A percentile compares a stretch with the other conserved stretches of the same genome.
These are phyloP conservation scores for Prototheca stagnorum DNA, from an alignment of 163 green algal genomes.

Conservation along the genomic window DNA sequence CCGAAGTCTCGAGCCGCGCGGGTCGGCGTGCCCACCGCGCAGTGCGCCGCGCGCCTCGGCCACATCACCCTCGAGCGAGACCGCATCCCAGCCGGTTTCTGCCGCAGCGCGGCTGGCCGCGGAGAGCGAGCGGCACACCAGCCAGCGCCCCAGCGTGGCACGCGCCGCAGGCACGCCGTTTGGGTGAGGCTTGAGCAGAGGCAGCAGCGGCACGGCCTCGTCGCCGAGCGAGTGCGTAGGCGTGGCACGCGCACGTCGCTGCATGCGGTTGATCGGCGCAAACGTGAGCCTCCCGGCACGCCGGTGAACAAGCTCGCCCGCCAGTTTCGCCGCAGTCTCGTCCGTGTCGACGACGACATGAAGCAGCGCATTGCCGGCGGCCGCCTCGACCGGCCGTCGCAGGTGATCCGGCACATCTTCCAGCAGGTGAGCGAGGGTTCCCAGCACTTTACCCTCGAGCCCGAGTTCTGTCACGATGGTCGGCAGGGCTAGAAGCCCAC, in stretches of 20 bases:
- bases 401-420: conserved; percentile 39
- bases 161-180: conserved; percentile 37
- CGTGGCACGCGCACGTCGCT: conserved; percentile 6
- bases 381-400: conserved; percentile 66
- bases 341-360: conserved; percentile 78
- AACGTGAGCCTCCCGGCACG: conserved; percentile 76
- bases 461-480: conserved; percentile 37
- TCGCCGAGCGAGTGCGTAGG: conserved; percentile 39
- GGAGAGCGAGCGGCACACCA: conserved; percentile 57
- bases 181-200: conserved; percentile 44
- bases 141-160: conserved; percentile 58
- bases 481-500: conserved; percentile 42
- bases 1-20: conserved; percentile 20
- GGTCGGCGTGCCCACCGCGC: conserved; percentile 61
- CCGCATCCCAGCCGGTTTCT: conserved; percentile 49
- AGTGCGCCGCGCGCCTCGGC: conserved; percentile 59
- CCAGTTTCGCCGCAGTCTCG: conserved; percentile 50
- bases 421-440: conserved; percentile 81
- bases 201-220: conserved; percentile 61
- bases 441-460: conserved; percentile 64
- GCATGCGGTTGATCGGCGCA: conserved; percentile 75
- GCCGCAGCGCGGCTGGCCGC: conserved; percentile 22
- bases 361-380: conserved; percentile 57
- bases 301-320: conserved; percentile 43
- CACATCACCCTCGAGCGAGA: conserved; percentile 83